These are phyloP conservation scores for Arxiozyma bovina DNA, from an alignment of 1,139 yeast genomes.

Conservation along the genomic window DNA sequence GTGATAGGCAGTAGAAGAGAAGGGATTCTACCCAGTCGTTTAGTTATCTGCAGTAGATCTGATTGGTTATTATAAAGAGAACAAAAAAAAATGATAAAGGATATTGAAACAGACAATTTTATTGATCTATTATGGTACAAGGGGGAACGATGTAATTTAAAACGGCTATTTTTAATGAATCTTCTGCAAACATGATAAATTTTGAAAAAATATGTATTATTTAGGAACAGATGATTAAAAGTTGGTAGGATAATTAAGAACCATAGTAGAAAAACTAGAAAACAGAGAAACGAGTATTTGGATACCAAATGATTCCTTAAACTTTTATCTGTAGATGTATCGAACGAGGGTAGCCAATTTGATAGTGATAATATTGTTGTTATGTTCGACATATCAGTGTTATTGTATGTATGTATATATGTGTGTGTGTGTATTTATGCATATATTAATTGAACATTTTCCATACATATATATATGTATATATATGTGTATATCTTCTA, in stretches of 20 bases:
- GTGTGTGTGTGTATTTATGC: no score
- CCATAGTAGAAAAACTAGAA: slow-evolving; percentile 7
- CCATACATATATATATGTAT: no score
- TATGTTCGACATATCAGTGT: background rate
- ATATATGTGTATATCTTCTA: no score
- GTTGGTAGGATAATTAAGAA: slow-evolving; percentile 22
- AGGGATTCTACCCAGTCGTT: slow-evolving; percentile 44
- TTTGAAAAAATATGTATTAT: slow-evolving; percentile 17
- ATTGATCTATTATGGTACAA: slow-evolving; percentile 24
- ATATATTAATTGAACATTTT: no score
- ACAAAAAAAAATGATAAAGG: slow-evolving; percentile 8
- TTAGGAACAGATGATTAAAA: slow-evolving; percentile 17
- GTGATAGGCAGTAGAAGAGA: slow-evolving; percentile 60
- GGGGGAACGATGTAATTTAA: slow-evolving; percentile 18
- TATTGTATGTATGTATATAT: no score
- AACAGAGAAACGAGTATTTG: slow-evolving; percentile 10
- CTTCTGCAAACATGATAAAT: slow-evolving; percentile 20
- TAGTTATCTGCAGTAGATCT: slow-evolving; percentile 27
- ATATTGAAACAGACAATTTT: slow-evolving; percentile 22
- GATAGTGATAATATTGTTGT: background rate
- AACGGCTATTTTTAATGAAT: slow-evolving; percentile 14
- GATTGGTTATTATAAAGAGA: slow-evolving; percentile 14
- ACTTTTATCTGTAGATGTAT: slow-evolving; percentile 7
- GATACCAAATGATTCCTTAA: slow-evolving; percentile 7
- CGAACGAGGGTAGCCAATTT: slow-evolving; percentile 9